A percentile compares a stretch with the other conserved stretches of the same genome.
Evolutionary conservation across 2,329 filamentous ascomycete genomes (phyloP).

Genomic region (Colletotrichum sp.): DNA sequence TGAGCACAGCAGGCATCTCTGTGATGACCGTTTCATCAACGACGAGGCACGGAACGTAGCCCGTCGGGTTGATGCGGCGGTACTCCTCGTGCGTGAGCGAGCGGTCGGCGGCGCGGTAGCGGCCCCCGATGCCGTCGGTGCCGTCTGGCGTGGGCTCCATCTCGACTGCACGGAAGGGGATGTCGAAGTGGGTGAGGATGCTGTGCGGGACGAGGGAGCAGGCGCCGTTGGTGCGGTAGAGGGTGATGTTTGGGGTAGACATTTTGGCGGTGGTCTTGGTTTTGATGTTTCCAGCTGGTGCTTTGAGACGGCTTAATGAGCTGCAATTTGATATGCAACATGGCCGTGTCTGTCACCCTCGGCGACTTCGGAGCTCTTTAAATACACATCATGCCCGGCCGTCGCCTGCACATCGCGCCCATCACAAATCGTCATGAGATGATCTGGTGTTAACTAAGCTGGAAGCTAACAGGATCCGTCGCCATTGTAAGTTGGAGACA

Average conservation of each 20-base stretch:
- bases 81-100: constrained; percentile 34
- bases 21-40: constrained; percentile 19
- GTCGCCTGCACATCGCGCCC: neutral
- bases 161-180: constrained; percentile 27
- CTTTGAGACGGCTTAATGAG: no score
- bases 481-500: no score
- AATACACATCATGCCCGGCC: neutral
- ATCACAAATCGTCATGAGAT: neutral
- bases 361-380: accelerated
- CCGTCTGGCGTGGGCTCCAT: constrained; percentile 15
- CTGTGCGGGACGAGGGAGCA: constrained; percentile 33
- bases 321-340: no score
- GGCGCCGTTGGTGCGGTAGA: constrained; percentile 33
- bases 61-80: constrained; percentile 30
- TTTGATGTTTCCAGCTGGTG: neutral
- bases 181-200: constrained; percentile 32
- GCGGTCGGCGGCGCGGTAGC: constrained; percentile 31
- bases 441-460: neutral
- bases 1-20: constrained; percentile 32
- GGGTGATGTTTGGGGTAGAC: constrained; percentile 22
- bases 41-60: constrained; percentile 34
- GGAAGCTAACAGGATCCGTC: neutral
- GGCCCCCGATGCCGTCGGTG: neutral
- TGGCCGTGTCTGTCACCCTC: no score
- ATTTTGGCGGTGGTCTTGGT: neutral